phyloP scores from a whole-genome alignment of 768 basidiomycete species.

The Pleurotus tuoliensis region DNA sequence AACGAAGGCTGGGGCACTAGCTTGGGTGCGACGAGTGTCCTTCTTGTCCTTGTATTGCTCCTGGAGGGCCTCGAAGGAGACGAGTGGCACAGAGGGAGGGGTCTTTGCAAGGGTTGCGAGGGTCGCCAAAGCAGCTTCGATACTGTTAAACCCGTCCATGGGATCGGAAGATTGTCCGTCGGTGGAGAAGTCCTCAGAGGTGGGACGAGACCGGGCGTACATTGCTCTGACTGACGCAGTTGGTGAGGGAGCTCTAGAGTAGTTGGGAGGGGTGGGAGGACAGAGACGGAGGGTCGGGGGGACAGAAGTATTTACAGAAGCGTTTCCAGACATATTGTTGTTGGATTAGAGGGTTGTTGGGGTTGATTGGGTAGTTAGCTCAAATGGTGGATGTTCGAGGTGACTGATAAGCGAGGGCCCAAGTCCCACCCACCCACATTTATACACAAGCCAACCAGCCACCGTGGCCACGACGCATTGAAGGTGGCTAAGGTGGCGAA shows the following conservation, averaged over 20 bases:
- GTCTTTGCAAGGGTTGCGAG: background rate
- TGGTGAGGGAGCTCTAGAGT: background rate
- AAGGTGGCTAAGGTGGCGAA: too few species aligned
- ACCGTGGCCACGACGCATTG: too few species aligned
- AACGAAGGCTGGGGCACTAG: background rate
- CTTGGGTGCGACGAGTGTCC: background rate
- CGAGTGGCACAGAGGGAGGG: background rate
- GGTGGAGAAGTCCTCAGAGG: background rate
- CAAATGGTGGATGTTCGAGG: too few species aligned
- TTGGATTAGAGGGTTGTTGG: too few species aligned
- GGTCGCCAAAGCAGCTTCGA: background rate
- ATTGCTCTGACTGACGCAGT: background rate
- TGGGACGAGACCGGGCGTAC: constrained; percentile 3
- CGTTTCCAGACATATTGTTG: too few species aligned
- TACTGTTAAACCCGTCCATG: background rate
- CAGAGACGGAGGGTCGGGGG: background rate
- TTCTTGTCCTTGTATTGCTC: background rate
- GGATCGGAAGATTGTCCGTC: background rate
- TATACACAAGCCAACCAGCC: too few species aligned
- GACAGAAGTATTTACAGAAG: too few species aligned
- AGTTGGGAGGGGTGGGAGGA: background rate
- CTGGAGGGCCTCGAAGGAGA: background rate
- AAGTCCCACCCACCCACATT: too few species aligned
- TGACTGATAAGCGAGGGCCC: too few species aligned
- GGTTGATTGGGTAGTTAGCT: too few species aligned